These are phyloP conservation scores for Suillus lakei DNA, from an alignment of 768 basidiomycete species.

Conservation along the genomic window DNA sequence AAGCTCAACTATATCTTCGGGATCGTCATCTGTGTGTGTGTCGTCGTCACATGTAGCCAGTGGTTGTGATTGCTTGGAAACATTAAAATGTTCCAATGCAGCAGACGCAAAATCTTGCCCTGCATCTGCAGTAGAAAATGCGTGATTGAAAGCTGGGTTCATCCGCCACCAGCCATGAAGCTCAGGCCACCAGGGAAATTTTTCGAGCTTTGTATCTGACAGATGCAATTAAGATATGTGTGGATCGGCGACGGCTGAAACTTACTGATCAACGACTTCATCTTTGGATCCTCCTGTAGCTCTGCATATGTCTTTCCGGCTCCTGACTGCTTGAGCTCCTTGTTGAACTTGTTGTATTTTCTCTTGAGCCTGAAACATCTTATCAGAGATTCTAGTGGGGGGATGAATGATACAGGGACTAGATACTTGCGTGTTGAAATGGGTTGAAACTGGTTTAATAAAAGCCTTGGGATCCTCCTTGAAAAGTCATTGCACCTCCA, in stretches of 20 bases:
- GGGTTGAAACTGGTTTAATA: not conserved
- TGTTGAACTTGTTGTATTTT: constrained; percentile 5
- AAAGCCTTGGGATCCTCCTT: not conserved
- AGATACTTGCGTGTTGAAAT: not conserved
- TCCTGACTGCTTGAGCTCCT: not conserved
- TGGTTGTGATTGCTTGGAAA: not conserved
- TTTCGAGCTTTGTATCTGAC: constrained; percentile 7
- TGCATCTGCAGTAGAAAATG: not conserved
- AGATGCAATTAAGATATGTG: not conserved
- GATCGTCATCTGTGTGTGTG: not conserved
- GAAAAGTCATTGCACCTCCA: not conserved
- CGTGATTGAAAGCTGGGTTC: constrained; percentile 7
- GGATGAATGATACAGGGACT: not conserved
- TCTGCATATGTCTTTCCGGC: not conserved
- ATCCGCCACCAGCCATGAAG: constrained; percentile 14
- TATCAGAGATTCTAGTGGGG: not conserved
- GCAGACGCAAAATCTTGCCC: constrained; percentile 12
- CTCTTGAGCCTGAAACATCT: not conserved
- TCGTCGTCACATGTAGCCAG: not conserved
- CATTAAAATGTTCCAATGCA: not conserved
- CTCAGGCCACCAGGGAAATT: constrained; percentile 15
- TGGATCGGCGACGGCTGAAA: not conserved
- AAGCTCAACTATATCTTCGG: not conserved
- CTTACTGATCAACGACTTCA: not conserved
- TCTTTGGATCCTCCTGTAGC: not conserved